These are phyloP conservation scores for Physcomitrium patens DNA, from an alignment of 225 moss, liverwort and hornwort genomes.

Conservation along the genomic window DNA sequence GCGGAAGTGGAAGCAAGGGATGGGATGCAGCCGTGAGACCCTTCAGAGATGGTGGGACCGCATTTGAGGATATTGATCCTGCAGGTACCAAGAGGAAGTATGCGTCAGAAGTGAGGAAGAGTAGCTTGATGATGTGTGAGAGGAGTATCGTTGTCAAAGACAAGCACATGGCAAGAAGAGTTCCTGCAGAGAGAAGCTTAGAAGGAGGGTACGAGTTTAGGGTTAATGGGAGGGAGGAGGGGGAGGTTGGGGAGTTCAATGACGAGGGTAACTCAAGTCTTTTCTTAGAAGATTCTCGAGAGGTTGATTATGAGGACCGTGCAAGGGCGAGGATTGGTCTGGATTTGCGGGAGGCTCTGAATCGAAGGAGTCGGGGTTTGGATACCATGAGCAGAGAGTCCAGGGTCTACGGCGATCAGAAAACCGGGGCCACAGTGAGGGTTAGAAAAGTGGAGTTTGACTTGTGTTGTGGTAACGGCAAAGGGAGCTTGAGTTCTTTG, in stretches of 20 bases:
- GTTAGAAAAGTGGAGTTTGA: slow-evolving; percentile 39
- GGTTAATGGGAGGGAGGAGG: slow-evolving; percentile 47
- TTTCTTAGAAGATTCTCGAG: slow-evolving; percentile 48
- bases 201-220: slow-evolving; percentile 42
- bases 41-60: slow-evolving; percentile 58
- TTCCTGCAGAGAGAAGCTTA: slow-evolving; percentile 24
- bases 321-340: slow-evolving; percentile 29
- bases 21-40: slow-evolving; percentile 28
- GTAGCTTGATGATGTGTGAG: slow-evolving; percentile 38
- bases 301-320: slow-evolving; percentile 19
- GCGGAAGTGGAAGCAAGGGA: slow-evolving; percentile 17
- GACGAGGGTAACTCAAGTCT: slow-evolving; percentile 43
- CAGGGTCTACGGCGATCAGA: slow-evolving; percentile 32
- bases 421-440: slow-evolving; percentile 27
- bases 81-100: slow-evolving; percentile 52
- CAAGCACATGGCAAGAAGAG: slow-evolving; percentile 62
- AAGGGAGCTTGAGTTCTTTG: slow-evolving; percentile 2
- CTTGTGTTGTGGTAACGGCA: slow-evolving; percentile 28
- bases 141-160: slow-evolving; percentile 38
- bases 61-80: slow-evolving; percentile 27
- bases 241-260: slow-evolving; percentile 28
- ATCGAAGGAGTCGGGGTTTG: slow-evolving; percentile 28
- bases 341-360: slow-evolving; percentile 48
- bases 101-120: slow-evolving; percentile 28
- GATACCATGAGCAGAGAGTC: slow-evolving; percentile 20